phyloP scores from a whole-genome alignment of 257 asterid genomes.

The Eucommia ulmoides region DNA sequence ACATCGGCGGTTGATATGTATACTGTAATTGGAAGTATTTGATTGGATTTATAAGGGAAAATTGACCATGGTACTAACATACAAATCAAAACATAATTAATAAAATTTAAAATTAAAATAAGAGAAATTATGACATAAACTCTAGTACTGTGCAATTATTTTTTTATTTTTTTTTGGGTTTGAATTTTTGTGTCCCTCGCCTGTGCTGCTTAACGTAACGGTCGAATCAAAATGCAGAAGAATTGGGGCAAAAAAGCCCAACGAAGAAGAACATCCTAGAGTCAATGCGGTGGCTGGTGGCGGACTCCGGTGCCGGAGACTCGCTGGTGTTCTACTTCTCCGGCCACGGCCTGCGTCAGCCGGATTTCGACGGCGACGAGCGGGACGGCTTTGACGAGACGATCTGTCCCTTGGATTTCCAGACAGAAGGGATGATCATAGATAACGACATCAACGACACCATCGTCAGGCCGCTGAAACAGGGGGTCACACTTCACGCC shows the following conservation, averaged over 20 bases:
- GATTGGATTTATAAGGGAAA: not conserved
- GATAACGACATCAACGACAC: slow-evolving; percentile 46
- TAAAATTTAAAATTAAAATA: no score
- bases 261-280: slow-evolving; percentile 29
- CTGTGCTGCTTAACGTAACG: not conserved
- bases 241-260: slow-evolving; percentile 23
- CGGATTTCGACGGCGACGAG: slow-evolving; percentile 21
- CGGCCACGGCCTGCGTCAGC: slow-evolving; percentile 28
- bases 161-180: not conserved
- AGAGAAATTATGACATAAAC: not conserved
- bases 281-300: slow-evolving; percentile 28
- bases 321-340: slow-evolving; percentile 41
- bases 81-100: not conserved
- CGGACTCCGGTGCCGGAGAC: slow-evolving; percentile 19
- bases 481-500: slow-evolving; percentile 55
- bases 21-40: no score
- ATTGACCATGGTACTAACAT: not conserved
- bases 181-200: not conserved
- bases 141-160: not conserved
- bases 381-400: slow-evolving; percentile 36
- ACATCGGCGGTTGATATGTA: no score
- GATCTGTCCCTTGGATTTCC: slow-evolving; percentile 58
- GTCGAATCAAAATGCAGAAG: slow-evolving; percentile 26
- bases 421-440: slow-evolving; percentile 33
- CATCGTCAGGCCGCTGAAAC: slow-evolving; percentile 37